phyloP scores from a whole-genome alignment of 2,329 filamentous ascomycete species.

The Diplodia corticola region DNA sequence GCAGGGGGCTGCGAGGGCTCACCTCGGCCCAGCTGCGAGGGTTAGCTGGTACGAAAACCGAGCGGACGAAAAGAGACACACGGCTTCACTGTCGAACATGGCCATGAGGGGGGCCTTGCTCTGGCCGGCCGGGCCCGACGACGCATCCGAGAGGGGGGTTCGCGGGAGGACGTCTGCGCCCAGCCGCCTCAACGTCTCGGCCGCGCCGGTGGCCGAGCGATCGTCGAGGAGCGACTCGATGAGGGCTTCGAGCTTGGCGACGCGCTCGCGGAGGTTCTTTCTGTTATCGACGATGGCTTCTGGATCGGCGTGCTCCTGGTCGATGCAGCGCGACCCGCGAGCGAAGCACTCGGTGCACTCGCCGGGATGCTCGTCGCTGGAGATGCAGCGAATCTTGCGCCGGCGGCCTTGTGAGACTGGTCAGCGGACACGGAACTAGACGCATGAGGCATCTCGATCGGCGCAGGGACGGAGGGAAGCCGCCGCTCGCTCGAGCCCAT shows the following conservation, averaged over 20 bases:
- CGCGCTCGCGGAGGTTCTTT: conserved; percentile 46
- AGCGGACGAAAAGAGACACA: conserved; percentile 2
- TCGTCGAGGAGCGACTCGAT: conserved; percentile 39
- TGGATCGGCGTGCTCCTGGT: conserved; percentile 46
- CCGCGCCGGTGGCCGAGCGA: conserved; percentile 31
- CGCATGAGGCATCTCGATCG: conserved; percentile 1
- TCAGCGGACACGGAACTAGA: not conserved
- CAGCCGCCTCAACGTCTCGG: conserved; percentile 29
- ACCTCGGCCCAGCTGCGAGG: conserved; percentile 11
- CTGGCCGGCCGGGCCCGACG: not conserved
- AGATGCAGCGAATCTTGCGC: conserved; percentile 53
- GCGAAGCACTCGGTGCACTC: conserved; percentile 49
- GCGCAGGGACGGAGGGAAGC: not conserved
- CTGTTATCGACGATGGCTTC: conserved; percentile 44
- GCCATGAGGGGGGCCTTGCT: not conserved
- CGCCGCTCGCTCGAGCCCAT: not conserved
- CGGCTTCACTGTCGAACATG: conserved; percentile 23
- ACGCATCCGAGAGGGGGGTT: not conserved
- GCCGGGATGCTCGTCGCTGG: conserved; percentile 38
- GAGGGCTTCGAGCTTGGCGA: conserved; percentile 44
- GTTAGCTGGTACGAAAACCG: not conserved
- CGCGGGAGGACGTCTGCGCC: not conserved
- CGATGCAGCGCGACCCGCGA: conserved; percentile 47
- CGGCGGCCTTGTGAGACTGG: conserved; percentile 43
- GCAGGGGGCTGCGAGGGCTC: not conserved